Evolutionary conservation across 257 asterid genomes (phyloP), one percentile per base, ranked within the genome.

Genomic region (Jasminum sambac): DNA sequence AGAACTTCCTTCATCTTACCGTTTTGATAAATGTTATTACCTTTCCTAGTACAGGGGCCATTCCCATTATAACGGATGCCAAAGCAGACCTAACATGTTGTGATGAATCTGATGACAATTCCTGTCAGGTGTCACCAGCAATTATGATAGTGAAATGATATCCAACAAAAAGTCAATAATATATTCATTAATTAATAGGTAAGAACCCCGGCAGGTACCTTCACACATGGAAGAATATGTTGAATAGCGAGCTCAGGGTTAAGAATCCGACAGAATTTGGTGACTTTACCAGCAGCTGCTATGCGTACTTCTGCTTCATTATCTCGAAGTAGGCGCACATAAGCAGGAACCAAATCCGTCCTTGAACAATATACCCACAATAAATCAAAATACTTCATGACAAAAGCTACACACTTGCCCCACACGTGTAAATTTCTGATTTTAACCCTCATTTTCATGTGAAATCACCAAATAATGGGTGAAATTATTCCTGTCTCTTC

Each of bases 21-120:
- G 72, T 40, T 21, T 50, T 19, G n/a, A 38, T 48, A 25, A 67
- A 19, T 11, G 46, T 10, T 36, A 58, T 72, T 65, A 91, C 98
- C 95, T 91, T 91, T 55, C 95, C 98, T 63, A 91, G 74, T 21
- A 91, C 90, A 39, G 96, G 96, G 77, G 98, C 96, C 96, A 91
- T 91, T 78, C 98, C 98, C 98, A 91, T 91, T 64, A 91, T 91
- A 62, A 91, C 96, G 46, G 98, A 91, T 16, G 98, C 98, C 86
- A 91, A 78, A 72, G 96, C 96, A 34, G 98, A 89, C 76, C 98
- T 84, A 66, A 91, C 98, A 73, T 91, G 98, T 78, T 91, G 98
- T 11, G 96, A 89, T 75, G 98, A 89, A 83, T 91, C 98, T 77
- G 96, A 84, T 58, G 98, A 89, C 69, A 91, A 79, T 79, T 91